These are phyloP conservation scores for Ephemerocybe angulata DNA, from an alignment of 768 basidiomycete genomes.

Conservation along the genomic window DNA sequence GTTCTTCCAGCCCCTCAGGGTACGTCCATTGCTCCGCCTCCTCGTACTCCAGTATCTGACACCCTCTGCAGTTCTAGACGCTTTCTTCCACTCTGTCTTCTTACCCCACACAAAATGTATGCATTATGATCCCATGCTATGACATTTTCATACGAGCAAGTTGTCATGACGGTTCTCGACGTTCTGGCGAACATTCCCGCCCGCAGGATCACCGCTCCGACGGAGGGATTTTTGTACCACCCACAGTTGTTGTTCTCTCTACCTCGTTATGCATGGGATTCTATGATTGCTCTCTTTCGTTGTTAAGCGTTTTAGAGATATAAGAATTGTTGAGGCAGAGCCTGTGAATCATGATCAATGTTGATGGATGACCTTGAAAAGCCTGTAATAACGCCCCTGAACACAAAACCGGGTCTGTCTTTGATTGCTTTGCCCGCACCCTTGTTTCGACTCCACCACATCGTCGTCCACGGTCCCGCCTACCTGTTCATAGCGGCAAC, in stretches of 20 bases:
- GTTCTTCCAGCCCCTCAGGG: constrained; percentile 89
- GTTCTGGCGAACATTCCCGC: no score
- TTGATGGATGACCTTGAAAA: neutral
- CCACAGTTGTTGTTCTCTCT: no score
- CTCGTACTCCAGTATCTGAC: neutral
- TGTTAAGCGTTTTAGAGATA: no score
- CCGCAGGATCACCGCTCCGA: no score
- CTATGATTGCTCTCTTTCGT: no score
- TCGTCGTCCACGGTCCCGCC: neutral
- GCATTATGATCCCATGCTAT: constrained; percentile 11
- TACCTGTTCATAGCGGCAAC: neutral
- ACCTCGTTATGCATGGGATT: no score
- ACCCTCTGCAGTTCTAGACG: constrained; percentile 5
- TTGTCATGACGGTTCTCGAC: no score
- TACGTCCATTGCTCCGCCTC: constrained; percentile 31
- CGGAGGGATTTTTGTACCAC: no score
- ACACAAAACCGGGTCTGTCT: constrained; percentile 6
- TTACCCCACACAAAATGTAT: constrained; percentile 11
- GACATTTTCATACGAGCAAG: neutral
- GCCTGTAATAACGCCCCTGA: constrained; percentile 1
- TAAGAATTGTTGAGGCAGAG: no score
- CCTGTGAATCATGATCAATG: no score
- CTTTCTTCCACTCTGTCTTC: neutral
- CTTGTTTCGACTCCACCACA: constrained; percentile 2
- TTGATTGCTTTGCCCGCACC: constrained; percentile 4